Evolutionary conservation across 306 rosid genomes (phyloP), one percentile per base, ranked within the genome.

Genomic region (Psophocarpus tetragonolobus): DNA sequence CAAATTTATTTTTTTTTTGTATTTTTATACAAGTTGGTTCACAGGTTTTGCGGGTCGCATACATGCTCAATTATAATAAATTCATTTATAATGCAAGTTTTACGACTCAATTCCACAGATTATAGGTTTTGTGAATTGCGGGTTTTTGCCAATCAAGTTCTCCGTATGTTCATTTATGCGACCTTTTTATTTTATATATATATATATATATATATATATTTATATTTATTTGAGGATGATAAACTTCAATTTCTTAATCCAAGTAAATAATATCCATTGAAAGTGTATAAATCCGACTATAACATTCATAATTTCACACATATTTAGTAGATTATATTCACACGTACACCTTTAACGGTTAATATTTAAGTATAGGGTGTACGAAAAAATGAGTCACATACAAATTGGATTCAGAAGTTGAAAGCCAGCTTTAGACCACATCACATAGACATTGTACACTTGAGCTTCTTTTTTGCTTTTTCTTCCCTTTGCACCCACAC

Each of bases 401-500:
- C 69, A 73, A 73, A 73, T 73, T 64, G 79, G 69, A 51, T 63
- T 51, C 26, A 76, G 66, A 82, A 65, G 32, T 53, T 51, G 70
- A 61, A 76, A 53, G 56, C 44, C 74, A 56, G 10, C 69, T 33
- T 63, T 47, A 41, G 68, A 48, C 41, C 58, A 48, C 44, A 47
- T 58, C 33, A 44, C 30, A 41, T 5, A 44, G 58, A 13, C 60
- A 39, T 18, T 3, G 71, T 47, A 44, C 39, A 56, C 39, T 67
- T 35, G 29, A 15, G 21, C 66, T 76, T 65, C 51, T 18, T 77
- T 74, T 84, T 70, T 66, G 39, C 61, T 70, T 82, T 63, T 68
- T 14, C 50, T 42, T 10, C 35, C 33, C 30, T 80, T 74, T 74
- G 41, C 61, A 86, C 53, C 83, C 88, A 87, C 97, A 91, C 97